phyloP scores from a whole-genome alignment of 345 rosid species.

The Populus alba region DNA sequence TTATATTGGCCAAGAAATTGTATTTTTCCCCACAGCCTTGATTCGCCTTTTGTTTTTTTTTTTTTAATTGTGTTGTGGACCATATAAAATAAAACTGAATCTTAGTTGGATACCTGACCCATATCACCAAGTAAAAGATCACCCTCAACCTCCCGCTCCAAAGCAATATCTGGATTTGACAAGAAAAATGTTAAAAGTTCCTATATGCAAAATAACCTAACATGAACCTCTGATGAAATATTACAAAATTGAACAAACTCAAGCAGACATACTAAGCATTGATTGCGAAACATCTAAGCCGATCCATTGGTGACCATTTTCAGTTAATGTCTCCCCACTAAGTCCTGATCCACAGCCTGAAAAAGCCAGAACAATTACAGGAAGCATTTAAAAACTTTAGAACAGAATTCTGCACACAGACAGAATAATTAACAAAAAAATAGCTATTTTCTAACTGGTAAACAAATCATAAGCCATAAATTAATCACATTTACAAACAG shows the following conservation, averaged over 20 bases:
- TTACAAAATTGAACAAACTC: background rate
- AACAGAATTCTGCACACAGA: background rate
- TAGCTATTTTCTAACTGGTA: too few species aligned
- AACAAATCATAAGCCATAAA: too few species aligned
- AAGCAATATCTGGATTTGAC: constrained; percentile 54
- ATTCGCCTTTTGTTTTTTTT: background rate
- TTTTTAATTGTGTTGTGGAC: background rate
- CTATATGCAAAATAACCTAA: background rate
- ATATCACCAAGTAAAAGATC: constrained; percentile 91
- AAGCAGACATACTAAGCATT: constrained; percentile 64
- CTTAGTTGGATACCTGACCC: constrained; percentile 69
- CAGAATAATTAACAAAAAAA: too few species aligned
- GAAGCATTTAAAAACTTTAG: background rate
- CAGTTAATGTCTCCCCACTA: constrained; percentile 87
- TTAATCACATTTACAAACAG: too few species aligned
- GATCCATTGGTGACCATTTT: constrained; percentile 79
- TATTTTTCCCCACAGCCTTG: background rate
- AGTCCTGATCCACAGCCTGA: constrained; percentile 94
- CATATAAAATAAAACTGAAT: background rate
- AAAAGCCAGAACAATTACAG: constrained; percentile 5
- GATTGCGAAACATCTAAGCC: constrained; percentile 87
- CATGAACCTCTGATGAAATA: background rate
- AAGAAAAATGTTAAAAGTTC: background rate
- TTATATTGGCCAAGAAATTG: background rate
- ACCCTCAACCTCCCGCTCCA: constrained; percentile 86